These are phyloP conservation scores for Biscutella auriculata DNA, from an alignment of 441 rosid species.

Conservation along the genomic window DNA sequence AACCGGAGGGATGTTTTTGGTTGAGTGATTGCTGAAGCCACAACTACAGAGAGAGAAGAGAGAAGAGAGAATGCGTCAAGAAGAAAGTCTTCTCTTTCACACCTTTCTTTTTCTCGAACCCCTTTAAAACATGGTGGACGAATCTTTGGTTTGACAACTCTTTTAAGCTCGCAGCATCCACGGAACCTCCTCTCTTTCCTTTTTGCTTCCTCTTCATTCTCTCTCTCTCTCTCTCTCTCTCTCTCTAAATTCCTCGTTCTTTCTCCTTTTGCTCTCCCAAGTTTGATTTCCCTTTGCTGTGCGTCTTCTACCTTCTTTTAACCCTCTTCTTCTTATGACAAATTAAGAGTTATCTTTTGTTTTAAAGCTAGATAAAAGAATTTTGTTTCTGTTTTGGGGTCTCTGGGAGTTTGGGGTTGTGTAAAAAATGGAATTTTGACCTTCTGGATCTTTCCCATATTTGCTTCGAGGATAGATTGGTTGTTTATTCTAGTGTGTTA, in stretches of 20 bases:
- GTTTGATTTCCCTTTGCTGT: no score
- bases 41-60: constrained; percentile 14
- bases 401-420: constrained; percentile 6
- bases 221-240: not conserved
- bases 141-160: constrained; percentile 48
- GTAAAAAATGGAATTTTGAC: constrained; percentile 27
- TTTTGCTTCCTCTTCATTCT: constrained; percentile 7
- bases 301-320: not conserved
- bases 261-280: no score
- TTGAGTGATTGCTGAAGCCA: constrained; percentile 30
- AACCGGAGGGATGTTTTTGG: constrained; percentile 18
- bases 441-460: constrained; percentile 20
- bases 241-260: not conserved
- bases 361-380: not conserved
- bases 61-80: not conserved
- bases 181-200: constrained; percentile 19
- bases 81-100: constrained; percentile 53
- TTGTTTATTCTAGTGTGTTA: constrained; percentile 14
- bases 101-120: constrained; percentile 39
- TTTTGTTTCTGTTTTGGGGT: not conserved
- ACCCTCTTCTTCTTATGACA: not conserved
- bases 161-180: constrained; percentile 25
- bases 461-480: constrained; percentile 12
- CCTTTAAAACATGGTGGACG: constrained; percentile 29
- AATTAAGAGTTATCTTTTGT: constrained; percentile 3